Evolutionary conservation across 192 early-diverging fungal species (phyloP).

Genomic region (Cladochytrium replicatum): DNA sequence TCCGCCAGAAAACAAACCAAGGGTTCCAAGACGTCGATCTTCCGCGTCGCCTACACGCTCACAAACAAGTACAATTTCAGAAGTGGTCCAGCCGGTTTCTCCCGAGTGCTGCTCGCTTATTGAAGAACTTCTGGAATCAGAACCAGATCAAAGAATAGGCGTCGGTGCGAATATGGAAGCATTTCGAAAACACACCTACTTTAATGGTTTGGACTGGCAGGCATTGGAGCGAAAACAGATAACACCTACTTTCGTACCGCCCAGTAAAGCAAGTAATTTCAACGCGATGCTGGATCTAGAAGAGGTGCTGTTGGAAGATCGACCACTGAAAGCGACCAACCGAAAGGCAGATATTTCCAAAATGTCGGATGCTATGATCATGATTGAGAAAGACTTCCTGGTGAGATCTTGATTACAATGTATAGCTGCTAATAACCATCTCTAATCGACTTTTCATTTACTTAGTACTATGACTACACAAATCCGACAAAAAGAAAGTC

Average conservation of each 20-base stretch:
- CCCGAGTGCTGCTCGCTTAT: constrained; percentile 4
- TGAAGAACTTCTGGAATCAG: constrained; percentile 9
- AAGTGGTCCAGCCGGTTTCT: neutral
- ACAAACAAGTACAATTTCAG: neutral
- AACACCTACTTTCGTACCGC: constrained; percentile 35
- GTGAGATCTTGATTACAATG: neutral
- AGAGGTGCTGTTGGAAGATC: constrained; percentile 58
- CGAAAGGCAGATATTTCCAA: constrained; percentile 13
- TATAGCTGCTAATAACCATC: neutral
- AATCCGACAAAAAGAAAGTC: neutral
- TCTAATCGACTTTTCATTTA: neutral
- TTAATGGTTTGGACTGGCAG: constrained; percentile 27
- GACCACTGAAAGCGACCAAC: constrained; percentile 37
- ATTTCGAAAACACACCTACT: constrained; percentile 32
- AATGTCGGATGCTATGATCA: neutral
- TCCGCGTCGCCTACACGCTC: constrained; percentile 32
- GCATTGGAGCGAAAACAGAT: constrained; percentile 24
- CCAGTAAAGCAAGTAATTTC: constrained; percentile 43
- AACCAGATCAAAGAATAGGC: constrained; percentile 12
- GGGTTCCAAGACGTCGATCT: constrained; percentile 32
- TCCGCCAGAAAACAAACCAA: constrained; percentile 19
- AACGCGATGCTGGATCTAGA: constrained; percentile 62
- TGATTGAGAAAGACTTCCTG: neutral
- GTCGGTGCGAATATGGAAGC: constrained; percentile 9
- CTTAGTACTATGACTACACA: neutral